These are phyloP conservation scores for Glebionis coronaria DNA, from an alignment of 129 eudicot genomes.

Conservation along the genomic window DNA sequence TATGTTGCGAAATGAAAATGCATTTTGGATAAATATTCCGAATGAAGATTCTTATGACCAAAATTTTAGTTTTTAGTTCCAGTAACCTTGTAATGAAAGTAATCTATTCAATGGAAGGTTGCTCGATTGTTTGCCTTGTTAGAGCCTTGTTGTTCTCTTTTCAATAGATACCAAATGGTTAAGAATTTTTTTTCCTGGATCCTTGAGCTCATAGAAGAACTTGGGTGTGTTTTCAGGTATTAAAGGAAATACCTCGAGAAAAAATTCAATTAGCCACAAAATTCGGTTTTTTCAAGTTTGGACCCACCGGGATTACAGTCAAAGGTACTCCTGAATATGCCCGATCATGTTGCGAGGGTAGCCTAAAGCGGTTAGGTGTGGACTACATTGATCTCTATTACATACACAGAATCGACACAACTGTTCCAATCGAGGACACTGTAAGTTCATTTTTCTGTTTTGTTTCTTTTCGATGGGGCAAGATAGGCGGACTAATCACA, in stretches of 20 bases:
- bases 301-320: constrained; percentile 25
- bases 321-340: constrained; percentile 56
- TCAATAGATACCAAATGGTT: not conserved
- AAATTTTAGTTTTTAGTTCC: not conserved
- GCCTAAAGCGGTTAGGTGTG: constrained; percentile 58
- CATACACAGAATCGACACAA: constrained; percentile 55
- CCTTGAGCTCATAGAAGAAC: not conserved
- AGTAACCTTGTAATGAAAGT: too few species aligned
- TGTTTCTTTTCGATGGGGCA: not conserved
- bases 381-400: constrained; percentile 63
- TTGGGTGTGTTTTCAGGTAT: constrained; percentile 37
- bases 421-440: constrained; percentile 61
- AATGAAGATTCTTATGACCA: too few species aligned
- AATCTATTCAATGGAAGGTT: not conserved
- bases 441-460: constrained; percentile 32
- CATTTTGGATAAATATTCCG: too few species aligned
- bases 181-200: not conserved
- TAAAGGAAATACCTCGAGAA: constrained; percentile 62
- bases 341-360: constrained; percentile 54
- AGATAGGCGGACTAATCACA: too few species aligned
- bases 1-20: too few species aligned
- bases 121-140: not conserved
- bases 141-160: not conserved
- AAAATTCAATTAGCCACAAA: constrained; percentile 70
- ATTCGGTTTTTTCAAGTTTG: constrained; percentile 42